Percentiles rank a stretch among this genome's conserved stretches.
phyloP scores from a whole-genome alignment of 2,329 filamentous ascomycete genomes.

The Pseudogymnoascus sp. region DNA sequence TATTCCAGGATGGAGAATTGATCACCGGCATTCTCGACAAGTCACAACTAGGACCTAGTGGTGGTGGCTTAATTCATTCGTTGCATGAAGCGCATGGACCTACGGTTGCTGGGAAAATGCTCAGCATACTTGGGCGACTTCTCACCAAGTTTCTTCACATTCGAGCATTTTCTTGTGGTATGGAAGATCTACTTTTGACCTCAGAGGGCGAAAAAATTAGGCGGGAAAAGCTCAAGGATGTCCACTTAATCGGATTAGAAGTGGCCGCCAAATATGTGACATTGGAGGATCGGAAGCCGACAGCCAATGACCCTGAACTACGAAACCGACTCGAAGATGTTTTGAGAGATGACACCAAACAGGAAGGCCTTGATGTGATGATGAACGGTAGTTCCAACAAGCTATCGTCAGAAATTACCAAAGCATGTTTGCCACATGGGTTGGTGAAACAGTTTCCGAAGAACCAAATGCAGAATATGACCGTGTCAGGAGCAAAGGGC shows the following conservation, averaged over 20 bases:
- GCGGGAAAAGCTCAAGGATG: slow-evolving; percentile 57
- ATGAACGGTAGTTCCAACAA: slow-evolving; percentile 62
- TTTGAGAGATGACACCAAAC: slow-evolving; percentile 81
- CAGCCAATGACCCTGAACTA: slow-evolving; percentile 61
- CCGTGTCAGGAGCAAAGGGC: slow-evolving; percentile 90
- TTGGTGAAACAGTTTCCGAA: slow-evolving; percentile 88
- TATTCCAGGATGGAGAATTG: slow-evolving; percentile 80
- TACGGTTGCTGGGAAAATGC: slow-evolving; percentile 71
- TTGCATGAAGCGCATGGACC: slow-evolving; percentile 92
- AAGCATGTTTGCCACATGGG: slow-evolving; percentile 68
- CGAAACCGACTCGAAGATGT: slow-evolving; percentile 77
- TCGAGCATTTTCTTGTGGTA: slow-evolving; percentile 92
- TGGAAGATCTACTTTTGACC: slow-evolving; percentile 88
- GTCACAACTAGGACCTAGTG: slow-evolving; percentile 80
- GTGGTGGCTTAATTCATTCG: slow-evolving; percentile 81
- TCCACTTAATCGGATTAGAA: slow-evolving; percentile 61
- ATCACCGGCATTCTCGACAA: slow-evolving; percentile 92
- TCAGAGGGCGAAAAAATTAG: slow-evolving; percentile 65
- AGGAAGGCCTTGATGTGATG: slow-evolving; percentile 79
- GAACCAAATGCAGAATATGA: slow-evolving; percentile 99
- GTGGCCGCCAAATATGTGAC: slow-evolving; percentile 86
- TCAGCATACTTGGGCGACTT: slow-evolving; percentile 82
- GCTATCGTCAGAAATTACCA: slow-evolving; percentile 72
- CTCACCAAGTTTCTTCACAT: slow-evolving; percentile 86
- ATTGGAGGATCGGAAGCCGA: slow-evolving; percentile 54